A percentile compares a stretch with the other conserved stretches of the same genome.
Evolutionary conservation across 371 early-diverging fungal genomes (phyloP).

Genomic region (Massospora cicadina): DNA sequence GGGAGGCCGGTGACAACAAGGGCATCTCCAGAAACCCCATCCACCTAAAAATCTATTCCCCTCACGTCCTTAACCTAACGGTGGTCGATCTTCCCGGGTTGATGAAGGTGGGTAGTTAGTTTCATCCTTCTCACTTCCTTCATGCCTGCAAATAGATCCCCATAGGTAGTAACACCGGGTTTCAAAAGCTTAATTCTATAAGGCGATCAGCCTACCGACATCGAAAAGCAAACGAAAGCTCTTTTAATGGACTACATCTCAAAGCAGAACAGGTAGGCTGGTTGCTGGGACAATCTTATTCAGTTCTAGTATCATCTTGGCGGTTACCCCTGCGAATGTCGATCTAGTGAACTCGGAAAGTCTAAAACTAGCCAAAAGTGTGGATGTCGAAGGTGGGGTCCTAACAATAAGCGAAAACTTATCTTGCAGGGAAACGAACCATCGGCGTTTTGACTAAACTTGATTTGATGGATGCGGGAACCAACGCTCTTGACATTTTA

Average conservation of each 20-base stretch:
- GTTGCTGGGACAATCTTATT: constrained; percentile 15
- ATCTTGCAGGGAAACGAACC: constrained; percentile 39
- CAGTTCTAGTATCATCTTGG: constrained; percentile 66
- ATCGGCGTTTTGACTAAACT: constrained; percentile 88
- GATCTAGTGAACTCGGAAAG: constrained; percentile 90
- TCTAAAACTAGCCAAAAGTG: constrained; percentile 76
- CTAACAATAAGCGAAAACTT: not conserved
- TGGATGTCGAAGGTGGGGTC: constrained; percentile 56
- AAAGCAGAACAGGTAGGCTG: constrained; percentile 58
- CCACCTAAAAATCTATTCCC: constrained; percentile 68
- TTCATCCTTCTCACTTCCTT: not conserved
- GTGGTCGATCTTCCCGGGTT: constrained; percentile 89
- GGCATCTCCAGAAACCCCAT: constrained; percentile 74
- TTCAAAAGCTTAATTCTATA: constrained; percentile 12
- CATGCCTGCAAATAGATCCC: constrained; percentile 18
- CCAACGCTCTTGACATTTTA: constrained; percentile 73
- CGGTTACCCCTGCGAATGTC: constrained; percentile 83
- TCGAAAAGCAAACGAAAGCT: constrained; percentile 70
- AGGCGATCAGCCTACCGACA: constrained; percentile 77
- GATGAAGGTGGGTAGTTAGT: constrained; percentile 39
- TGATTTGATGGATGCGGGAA: constrained; percentile 90
- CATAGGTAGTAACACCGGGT: constrained; percentile 18
- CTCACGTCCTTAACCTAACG: constrained; percentile 76
- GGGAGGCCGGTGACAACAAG: constrained; percentile 73
- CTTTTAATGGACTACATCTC: constrained; percentile 70